Conservation (phyloP, 2,329 filamentous ascomycete genomes). For the Tolypocladium nubicola region DNA sequence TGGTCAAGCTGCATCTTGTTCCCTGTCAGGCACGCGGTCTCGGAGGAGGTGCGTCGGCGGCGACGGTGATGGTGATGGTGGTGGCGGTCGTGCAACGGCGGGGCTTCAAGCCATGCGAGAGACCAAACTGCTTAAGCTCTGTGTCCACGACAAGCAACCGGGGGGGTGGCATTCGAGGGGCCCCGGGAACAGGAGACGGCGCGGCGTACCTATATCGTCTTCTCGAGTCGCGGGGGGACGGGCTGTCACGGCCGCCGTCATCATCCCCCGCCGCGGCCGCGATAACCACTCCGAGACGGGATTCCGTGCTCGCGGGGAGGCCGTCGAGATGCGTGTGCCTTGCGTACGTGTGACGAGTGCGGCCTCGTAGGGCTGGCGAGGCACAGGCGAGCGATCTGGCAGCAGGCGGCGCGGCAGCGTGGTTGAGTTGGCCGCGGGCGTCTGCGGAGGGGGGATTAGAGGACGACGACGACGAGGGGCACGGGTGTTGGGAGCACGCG, state of each 20-base stretch:
- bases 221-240: background rate
- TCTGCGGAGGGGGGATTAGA: background rate
- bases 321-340: constrained; percentile 1
- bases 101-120: background rate
- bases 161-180: background rate
- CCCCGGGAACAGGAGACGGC: background rate
- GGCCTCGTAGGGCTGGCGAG: constrained; percentile 6
- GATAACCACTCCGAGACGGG: background rate
- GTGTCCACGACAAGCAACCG: background rate
- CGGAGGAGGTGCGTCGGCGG: background rate
- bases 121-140: background rate
- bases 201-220: constrained; percentile 1
- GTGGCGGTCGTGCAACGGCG: background rate
- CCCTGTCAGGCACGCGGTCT: background rate
- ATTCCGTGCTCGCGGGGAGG: background rate
- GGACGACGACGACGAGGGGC: background rate
- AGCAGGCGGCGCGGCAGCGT: background rate
- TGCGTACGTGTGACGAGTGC: constrained; percentile 3
- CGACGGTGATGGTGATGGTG: background rate
- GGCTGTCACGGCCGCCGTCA: background rate
- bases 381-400: background rate
- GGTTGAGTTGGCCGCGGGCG: background rate
- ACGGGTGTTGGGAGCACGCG: background rate
- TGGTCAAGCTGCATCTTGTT: constrained; percentile 15
- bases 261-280: background rate